A percentile compares a stretch with the other conserved stretches of the same genome.
These are phyloP conservation scores for Globisporangium nagaii DNA, from an alignment of 352 stramenopile genomes.

Conservation along the genomic window DNA sequence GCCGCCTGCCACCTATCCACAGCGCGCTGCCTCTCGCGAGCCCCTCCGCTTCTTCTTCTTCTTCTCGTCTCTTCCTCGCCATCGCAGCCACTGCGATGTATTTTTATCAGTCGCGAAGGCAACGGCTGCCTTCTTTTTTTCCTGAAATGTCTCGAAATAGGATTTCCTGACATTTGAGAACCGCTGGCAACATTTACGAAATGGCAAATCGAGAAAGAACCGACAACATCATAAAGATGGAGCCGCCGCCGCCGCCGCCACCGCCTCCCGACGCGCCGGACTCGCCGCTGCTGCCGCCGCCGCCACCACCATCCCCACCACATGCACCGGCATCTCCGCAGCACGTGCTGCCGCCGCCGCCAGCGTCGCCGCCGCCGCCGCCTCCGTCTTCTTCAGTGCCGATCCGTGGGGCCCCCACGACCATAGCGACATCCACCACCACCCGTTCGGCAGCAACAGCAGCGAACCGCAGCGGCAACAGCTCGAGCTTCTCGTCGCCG, in stretches of 20 bases:
- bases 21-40: too few species aligned
- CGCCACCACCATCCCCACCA: not conserved
- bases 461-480: constrained; percentile 17
- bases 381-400: not conserved
- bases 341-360: not conserved
- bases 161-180: too few species aligned
- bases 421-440: not conserved
- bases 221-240: constrained; percentile 2
- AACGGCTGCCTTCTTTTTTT: too few species aligned
- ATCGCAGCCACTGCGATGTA: too few species aligned
- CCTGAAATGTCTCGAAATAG: too few species aligned
- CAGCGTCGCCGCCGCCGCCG: constrained; percentile 1
- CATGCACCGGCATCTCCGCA: not conserved
- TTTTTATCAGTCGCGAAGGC: too few species aligned
- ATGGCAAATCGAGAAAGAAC: not conserved
- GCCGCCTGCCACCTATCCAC: too few species aligned
- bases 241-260: not conserved
- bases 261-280: not conserved
- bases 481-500: constrained; percentile 69
- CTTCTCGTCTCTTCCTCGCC: too few species aligned
- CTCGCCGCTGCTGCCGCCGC: not conserved
- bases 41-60: too few species aligned
- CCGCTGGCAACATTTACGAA: too few species aligned
- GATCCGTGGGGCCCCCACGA: not conserved
- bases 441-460: not conserved